These are phyloP conservation scores for Yamadazyma paraphyllophila DNA, from an alignment of 805 yeast species.

Conservation along the genomic window DNA sequence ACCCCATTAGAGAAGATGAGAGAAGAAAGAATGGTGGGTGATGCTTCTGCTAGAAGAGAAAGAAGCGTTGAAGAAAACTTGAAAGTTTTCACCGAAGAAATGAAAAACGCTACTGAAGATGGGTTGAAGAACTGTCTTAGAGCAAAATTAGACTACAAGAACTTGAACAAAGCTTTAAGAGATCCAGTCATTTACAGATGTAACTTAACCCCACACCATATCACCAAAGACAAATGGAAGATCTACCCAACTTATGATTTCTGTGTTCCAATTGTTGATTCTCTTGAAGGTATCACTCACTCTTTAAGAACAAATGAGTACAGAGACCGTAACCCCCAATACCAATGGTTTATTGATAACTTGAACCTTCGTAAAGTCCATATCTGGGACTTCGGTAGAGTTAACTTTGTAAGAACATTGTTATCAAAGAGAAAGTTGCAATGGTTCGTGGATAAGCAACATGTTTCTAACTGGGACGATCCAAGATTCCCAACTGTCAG, in stretches of 20 bases:
- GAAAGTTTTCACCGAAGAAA: slow-evolving; percentile 79
- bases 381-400: slow-evolving; percentile 97
- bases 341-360: slow-evolving; percentile 90
- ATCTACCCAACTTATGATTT: slow-evolving; percentile 98
- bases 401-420: slow-evolving; percentile 93
- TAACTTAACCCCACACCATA: slow-evolving; percentile 95
- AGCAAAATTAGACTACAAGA: slow-evolving; percentile 92
- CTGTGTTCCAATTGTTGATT: slow-evolving; percentile 96
- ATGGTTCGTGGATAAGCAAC: slow-evolving; percentile 94
- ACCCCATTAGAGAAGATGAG: slow-evolving; percentile 95
- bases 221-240: slow-evolving; percentile 92
- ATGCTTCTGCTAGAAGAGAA: slow-evolving; percentile 87
- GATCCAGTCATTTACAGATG: slow-evolving; percentile 98
- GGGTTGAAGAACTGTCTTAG: slow-evolving; percentile 92
- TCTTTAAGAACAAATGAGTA: slow-evolving; percentile 97
- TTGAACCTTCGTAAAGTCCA: slow-evolving; percentile 85
- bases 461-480: slow-evolving; percentile 95
- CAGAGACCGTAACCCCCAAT: slow-evolving; percentile 98
- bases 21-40: slow-evolving; percentile 98
- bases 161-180: slow-evolving; percentile 90
- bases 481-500: slow-evolving; percentile 99
- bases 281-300: slow-evolving; percentile 96
- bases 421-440: slow-evolving; percentile 96
- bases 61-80: slow-evolving; percentile 91
- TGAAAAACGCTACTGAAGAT: slow-evolving; percentile 90